Conservation (phyloP, 805 yeast genomes). For the Gaillardinia entomophila region DNA sequence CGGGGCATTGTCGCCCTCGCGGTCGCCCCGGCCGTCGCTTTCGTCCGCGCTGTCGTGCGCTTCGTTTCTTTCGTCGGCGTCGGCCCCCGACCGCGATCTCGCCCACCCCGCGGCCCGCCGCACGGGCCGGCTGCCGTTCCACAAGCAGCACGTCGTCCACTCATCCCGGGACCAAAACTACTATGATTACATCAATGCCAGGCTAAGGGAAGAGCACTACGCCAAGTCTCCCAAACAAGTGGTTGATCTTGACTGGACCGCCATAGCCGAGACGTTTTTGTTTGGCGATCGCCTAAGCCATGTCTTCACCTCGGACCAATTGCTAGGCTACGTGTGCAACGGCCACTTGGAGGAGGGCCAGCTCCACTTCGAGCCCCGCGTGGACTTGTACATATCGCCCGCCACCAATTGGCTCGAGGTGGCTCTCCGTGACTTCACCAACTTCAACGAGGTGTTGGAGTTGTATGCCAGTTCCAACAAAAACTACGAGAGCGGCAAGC, state of each 20-base stretch:
- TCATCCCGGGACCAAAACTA: conserved; percentile 2
- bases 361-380: conserved; percentile 11
- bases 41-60: no score
- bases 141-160: neutral
- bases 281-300: conserved; percentile 12
- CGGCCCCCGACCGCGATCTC: neutral
- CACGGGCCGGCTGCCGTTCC: neutral
- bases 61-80: neutral
- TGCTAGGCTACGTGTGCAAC: conserved; percentile 9
- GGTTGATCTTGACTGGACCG: conserved; percentile 8
- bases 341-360: conserved; percentile 14
- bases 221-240: conserved; percentile 1
- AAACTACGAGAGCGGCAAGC: conserved; percentile 9
- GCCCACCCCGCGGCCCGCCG: no score
- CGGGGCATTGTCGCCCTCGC: no score
- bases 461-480: conserved; percentile 9
- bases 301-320: conserved; percentile 6
- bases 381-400: conserved; percentile 1
- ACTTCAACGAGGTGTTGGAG: conserved; percentile 11
- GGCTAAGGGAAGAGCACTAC: conserved; percentile 2
- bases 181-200: conserved; percentile 1
- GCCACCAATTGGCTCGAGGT: conserved; percentile 1
- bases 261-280: conserved; percentile 13
- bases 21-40: no score
- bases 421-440: conserved; percentile 6